Evolutionary conservation across 1,284 basidiomycete species (phyloP).

Genomic region (Apiotrichum laibachii): DNA sequence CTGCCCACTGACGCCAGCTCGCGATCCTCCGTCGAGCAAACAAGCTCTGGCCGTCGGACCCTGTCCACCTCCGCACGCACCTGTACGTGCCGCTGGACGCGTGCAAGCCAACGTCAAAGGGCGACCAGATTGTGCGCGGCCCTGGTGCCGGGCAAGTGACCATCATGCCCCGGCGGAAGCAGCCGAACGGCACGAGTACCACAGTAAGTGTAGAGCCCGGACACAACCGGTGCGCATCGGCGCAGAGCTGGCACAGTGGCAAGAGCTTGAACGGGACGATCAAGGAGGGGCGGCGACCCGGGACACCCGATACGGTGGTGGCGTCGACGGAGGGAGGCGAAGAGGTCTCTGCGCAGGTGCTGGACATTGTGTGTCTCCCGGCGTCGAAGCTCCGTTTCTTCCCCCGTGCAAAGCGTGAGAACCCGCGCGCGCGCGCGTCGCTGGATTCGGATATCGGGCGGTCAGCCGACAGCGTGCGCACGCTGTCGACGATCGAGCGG

Average conservation of each 20-base stretch:
- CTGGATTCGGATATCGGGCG: conserved; percentile 17
- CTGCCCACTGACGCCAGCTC: conserved; percentile 37
- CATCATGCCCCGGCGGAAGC: conserved; percentile 29
- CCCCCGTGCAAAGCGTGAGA: conserved; percentile 23
- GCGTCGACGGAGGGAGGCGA: not conserved
- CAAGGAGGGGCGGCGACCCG: not conserved
- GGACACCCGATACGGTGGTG: not conserved
- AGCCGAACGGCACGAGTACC: not conserved
- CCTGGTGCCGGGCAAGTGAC: conserved; percentile 41
- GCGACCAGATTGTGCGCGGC: conserved; percentile 35
- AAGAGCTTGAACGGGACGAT: not conserved
- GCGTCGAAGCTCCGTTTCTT: conserved; percentile 49
- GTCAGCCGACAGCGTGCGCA: conserved; percentile 9
- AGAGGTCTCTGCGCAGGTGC: conserved; percentile 5
- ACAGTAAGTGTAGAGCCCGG: conserved; percentile 5
- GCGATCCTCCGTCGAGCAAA: conserved; percentile 79
- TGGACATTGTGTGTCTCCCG: conserved; percentile 47
- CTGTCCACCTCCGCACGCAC: conserved; percentile 76
- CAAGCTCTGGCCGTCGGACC: conserved; percentile 84
- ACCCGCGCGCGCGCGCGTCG: conserved; percentile 17
- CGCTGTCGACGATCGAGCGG: not conserved
- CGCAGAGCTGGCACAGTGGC: not conserved
- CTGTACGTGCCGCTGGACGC: conserved; percentile 70
- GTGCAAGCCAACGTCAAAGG: conserved; percentile 44
- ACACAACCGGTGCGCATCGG: not conserved